These are phyloP conservation scores for Geotrichum australiense DNA, from an alignment of 1,139 yeast genomes.

Conservation along the genomic window DNA sequence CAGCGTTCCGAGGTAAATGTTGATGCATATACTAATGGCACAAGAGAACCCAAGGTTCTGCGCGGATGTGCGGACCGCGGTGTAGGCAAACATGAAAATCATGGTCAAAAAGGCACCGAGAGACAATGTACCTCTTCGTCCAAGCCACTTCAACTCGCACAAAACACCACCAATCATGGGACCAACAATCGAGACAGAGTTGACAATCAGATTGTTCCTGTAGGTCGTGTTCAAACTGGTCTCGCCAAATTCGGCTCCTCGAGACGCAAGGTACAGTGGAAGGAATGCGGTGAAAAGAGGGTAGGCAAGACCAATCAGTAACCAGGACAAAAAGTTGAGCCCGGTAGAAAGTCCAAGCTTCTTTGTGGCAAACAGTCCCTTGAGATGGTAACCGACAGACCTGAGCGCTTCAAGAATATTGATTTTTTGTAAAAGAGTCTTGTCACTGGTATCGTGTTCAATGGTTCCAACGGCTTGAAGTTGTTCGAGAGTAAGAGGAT, in stretches of 20 bases:
- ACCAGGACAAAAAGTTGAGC: conserved; percentile 44
- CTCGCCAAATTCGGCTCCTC: conserved; percentile 41
- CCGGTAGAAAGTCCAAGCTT: conserved; percentile 39
- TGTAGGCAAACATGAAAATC: conserved; percentile 52
- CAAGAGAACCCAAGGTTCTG: conserved; percentile 49
- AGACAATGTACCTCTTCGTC: conserved; percentile 50
- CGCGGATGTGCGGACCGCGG: conserved; percentile 45
- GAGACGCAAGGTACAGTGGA: conserved; percentile 42
- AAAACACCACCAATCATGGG: conserved; percentile 47
- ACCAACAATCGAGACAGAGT: conserved; percentile 48
- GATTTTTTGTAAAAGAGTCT: conserved; percentile 13
- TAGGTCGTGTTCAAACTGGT: conserved; percentile 40
- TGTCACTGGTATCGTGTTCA: conserved; percentile 11
- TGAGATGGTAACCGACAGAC: conserved; percentile 18
- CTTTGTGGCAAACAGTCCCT: conserved; percentile 37
- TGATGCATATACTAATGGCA: conserved; percentile 44
- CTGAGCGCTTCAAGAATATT: conserved; percentile 3
- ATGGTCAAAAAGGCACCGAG: conserved; percentile 48
- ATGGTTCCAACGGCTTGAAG: conserved; percentile 39
- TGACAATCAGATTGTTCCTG: conserved; percentile 47
- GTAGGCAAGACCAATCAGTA: conserved; percentile 46
- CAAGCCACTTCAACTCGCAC: conserved; percentile 41
- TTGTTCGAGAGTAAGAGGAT: conserved; percentile 36
- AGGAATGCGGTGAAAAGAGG: conserved; percentile 47
- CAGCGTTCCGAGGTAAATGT: conserved; percentile 46